Base-by-base conservation (phyloP, 2,329 filamentous ascomycete genomes). In the Passalora sequoiae region DNA sequence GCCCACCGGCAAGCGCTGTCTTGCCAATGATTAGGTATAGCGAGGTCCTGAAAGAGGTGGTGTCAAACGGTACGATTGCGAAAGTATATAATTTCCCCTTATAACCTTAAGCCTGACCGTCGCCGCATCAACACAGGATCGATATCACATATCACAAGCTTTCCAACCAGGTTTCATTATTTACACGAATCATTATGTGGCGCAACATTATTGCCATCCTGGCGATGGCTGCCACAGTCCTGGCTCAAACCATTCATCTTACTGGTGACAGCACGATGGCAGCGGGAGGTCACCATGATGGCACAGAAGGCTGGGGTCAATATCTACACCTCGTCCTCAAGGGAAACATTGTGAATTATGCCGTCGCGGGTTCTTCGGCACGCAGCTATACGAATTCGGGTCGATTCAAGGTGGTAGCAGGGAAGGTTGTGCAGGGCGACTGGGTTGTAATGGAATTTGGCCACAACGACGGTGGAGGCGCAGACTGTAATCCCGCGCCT, bases 391-490 rank as follows among this genome's bases (percentile, higher is more conserved):
- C 75, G 1, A 73, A 78, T 36, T 82, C 86, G 64, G 78, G 76
- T 6, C 77, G 78, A 10, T 86, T 86, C 66, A 63, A 71, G 12
- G 69, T 69, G 0, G 74, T 86, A 40, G 72, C 75, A 35, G 63
- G 70, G 22, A 56, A 69, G 2, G 68, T 84, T 17, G 53, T 74
- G 57, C 43, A 69, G 1, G 79, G 78, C 22, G 82, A 86, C 62
- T 81, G 77, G 62, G 80, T 84, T 1, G 69, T 85, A 40, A 83
- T 86, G 40, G 81, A 85, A 55, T 84, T 86, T 55, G 82, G 83
- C 0, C 82, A 86, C 68, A 86, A 86, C 55, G 83, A 86, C 53
- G 82, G 80, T 16, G 80, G 81, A 1, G 73, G 73, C 0, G 76
- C 74, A 1, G 79, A 77, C 53, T 85, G 81, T 45, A 32, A 27